These are phyloP conservation scores for Hemerocallis citrina DNA, from an alignment of 106 monocot species.

Conservation along the genomic window DNA sequence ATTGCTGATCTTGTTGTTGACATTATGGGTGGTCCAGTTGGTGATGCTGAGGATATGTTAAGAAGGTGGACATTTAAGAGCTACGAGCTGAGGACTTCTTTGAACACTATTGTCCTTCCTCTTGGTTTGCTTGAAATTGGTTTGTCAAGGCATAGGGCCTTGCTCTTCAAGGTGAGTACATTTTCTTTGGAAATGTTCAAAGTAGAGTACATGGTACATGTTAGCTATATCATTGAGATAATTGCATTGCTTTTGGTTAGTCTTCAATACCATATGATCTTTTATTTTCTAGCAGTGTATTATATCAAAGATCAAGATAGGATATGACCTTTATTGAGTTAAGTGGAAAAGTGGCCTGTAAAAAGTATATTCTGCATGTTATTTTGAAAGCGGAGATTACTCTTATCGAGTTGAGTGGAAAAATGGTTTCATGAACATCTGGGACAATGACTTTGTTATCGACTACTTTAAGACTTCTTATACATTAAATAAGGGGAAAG, in stretches of 20 bases:
- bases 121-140: conserved; percentile 73
- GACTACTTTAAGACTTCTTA: too few relatives aligned
- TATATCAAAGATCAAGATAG: too few relatives aligned
- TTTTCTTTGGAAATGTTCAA: not conserved
- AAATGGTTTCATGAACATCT: too few relatives aligned
- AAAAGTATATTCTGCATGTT: too few relatives aligned
- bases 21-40: conserved; percentile 79
- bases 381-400: too few relatives aligned
- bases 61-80: conserved; percentile 62
- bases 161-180: conserved; percentile 80
- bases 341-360: too few relatives aligned
- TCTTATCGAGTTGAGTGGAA: too few relatives aligned
- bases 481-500: too few relatives aligned
- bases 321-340: too few relatives aligned
- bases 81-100: conserved; percentile 32
- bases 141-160: conserved; percentile 79
- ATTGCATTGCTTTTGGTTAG: not conserved
- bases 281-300: not conserved
- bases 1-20: conserved; percentile 71
- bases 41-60: conserved; percentile 58
- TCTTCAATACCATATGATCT: not conserved
- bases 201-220: not conserved
- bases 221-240: not conserved
- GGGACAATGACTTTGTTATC: too few relatives aligned
- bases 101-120: conserved; percentile 70